A percentile compares a stretch with the other conserved stretches of the same genome.
phyloP scores from a whole-genome alignment of 164 flowering plant species.

The Magnolia officinalis region DNA sequence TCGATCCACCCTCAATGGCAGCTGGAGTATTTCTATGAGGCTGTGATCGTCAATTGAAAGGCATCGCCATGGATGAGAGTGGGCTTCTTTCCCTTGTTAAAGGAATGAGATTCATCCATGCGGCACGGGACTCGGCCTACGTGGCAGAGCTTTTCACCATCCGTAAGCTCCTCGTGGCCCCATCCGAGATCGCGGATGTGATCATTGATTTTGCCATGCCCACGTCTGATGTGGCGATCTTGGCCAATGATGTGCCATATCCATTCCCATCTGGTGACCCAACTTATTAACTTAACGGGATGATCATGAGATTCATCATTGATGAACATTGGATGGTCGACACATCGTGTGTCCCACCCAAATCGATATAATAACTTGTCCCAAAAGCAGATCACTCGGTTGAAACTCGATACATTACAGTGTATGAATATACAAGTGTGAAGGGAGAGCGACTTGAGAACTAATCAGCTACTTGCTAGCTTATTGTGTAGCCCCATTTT shows the following conservation, averaged over 20 bases:
- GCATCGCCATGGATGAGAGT: slow-evolving; percentile 62
- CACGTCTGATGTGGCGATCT: slow-evolving; percentile 30
- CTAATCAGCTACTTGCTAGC: too few relatives aligned
- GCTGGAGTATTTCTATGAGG: slow-evolving; percentile 38
- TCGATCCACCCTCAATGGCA: slow-evolving; percentile 51
- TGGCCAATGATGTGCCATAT: slow-evolving; percentile 62
- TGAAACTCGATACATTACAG: slow-evolving; percentile 52
- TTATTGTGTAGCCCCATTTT: too few relatives aligned
- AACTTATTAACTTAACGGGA: slow-evolving; percentile 48
- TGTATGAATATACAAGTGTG: slow-evolving; percentile 73
- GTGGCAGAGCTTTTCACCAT: slow-evolving; percentile 29
- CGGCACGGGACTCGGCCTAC: slow-evolving; percentile 72
- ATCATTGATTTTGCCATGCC: slow-evolving; percentile 72
- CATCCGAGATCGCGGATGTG: slow-evolving; percentile 87
- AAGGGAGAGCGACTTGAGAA: background rate
- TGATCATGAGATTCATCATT: slow-evolving; percentile 74
- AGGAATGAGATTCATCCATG: slow-evolving; percentile 57
- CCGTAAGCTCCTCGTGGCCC: slow-evolving; percentile 46
- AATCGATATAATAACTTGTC: slow-evolving; percentile 40
- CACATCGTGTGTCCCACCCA: slow-evolving; percentile 35
- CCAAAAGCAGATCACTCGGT: slow-evolving; percentile 32
- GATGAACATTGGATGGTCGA: slow-evolving; percentile 18
- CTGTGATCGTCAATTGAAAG: slow-evolving; percentile 42
- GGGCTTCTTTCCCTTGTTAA: slow-evolving; percentile 51
- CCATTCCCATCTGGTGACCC: slow-evolving; percentile 80